Conservation (phyloP, 2,329 filamentous ascomycete species). For the Trichocomaceae sp. region DNA sequence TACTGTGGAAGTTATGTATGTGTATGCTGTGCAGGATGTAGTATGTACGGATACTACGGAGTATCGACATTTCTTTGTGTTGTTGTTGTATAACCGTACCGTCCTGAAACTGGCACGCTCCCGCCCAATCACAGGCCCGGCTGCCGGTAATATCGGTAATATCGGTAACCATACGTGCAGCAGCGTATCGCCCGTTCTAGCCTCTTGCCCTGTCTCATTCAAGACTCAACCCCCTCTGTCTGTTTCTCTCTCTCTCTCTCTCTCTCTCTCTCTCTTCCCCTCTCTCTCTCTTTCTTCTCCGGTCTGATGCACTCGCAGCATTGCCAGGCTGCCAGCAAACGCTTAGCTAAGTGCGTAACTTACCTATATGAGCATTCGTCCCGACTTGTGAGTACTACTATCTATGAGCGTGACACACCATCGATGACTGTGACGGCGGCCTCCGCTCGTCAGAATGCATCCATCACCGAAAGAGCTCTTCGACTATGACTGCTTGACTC, state of each 20-base stretch:
- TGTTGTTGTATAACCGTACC: not conserved
- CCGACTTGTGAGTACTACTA: no score
- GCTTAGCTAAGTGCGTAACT: no score
- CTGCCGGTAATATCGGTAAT: no score
- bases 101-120: not conserved
- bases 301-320: no score
- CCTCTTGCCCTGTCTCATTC: constrained; percentile 1
- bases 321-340: no score
- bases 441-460: no score
- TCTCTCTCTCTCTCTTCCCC: not conserved
- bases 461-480: not conserved
- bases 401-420: no score
- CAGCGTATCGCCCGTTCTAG: constrained; percentile 5
- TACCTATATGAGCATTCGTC: no score
- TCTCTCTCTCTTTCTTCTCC: not conserved
- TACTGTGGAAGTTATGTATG: not conserved
- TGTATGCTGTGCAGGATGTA: not conserved
- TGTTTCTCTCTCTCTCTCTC: not conserved
- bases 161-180: not conserved
- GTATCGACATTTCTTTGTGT: not conserved
- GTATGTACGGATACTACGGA: no score
- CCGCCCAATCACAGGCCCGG: not conserved
- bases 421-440: not conserved
- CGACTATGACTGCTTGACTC: no score
- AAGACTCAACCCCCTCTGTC: no score